A percentile compares a stretch with the other conserved stretches of the same genome.
phyloP scores from a whole-genome alignment of 2,329 filamentous ascomycete genomes.

The Phyllosticta citriasiana region DNA sequence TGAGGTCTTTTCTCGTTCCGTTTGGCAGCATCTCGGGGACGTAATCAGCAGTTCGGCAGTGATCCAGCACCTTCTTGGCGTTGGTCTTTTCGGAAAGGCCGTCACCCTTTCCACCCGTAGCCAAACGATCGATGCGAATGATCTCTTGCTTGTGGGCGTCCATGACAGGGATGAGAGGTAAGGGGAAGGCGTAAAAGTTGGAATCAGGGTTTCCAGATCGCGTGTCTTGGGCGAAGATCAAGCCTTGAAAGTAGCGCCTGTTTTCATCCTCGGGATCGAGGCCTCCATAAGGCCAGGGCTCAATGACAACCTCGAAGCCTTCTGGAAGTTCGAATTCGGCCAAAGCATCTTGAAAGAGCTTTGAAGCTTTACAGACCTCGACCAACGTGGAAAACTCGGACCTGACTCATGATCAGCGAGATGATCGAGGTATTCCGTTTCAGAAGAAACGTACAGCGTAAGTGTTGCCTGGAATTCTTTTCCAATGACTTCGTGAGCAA shows the following conservation, averaged over 20 bases:
- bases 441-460: slow-evolving; percentile 28
- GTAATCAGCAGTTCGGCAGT: slow-evolving; percentile 45
- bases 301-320: slow-evolving; percentile 46
- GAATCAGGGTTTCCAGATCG: slow-evolving; percentile 34
- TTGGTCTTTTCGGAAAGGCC: slow-evolving; percentile 29
- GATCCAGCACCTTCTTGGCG: slow-evolving; percentile 30
- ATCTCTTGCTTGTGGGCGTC: slow-evolving; percentile 25
- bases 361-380: slow-evolving; percentile 42
- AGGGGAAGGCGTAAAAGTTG: slow-evolving; percentile 31
- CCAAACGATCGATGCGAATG: slow-evolving; percentile 26
- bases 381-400: slow-evolving; percentile 38
- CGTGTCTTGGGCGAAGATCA: slow-evolving; percentile 43
- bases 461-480: slow-evolving; percentile 40
- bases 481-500: slow-evolving; percentile 38
- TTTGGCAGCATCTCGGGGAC: slow-evolving; percentile 30
- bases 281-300: slow-evolving; percentile 50
- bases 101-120: slow-evolving; percentile 29
- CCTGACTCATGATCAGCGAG: slow-evolving; percentile 10
- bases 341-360: slow-evolving; percentile 42
- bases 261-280: slow-evolving; percentile 38
- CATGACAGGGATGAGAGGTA: slow-evolving; percentile 29
- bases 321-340: slow-evolving; percentile 44
- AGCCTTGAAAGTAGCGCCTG: slow-evolving; percentile 43
- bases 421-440: background rate
- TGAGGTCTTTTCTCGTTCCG: slow-evolving; percentile 36